A percentile compares a stretch with the other conserved stretches of the same genome.
Conservation (phyloP, 2,329 filamentous ascomycete species). For the Ciborinia camelliae region DNA sequence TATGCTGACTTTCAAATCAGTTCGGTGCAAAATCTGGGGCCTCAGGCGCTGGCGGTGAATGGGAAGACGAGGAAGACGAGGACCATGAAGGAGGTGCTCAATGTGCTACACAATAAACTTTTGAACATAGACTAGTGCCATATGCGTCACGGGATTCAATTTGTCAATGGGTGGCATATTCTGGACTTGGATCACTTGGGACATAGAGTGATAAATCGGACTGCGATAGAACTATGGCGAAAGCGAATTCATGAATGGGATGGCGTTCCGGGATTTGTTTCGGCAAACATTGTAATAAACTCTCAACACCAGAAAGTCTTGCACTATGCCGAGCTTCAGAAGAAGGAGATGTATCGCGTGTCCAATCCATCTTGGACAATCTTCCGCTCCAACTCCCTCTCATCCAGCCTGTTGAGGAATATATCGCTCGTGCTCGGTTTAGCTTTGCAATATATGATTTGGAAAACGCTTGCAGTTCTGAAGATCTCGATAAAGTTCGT, state of each 20-base stretch:
- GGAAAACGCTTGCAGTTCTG: no score
- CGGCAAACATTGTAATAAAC: conserved; percentile 6
- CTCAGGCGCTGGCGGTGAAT: conserved; percentile 60
- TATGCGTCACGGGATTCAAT: neutral
- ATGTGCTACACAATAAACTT: conserved; percentile 46
- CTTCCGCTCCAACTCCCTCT: no score
- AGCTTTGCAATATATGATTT: no score
- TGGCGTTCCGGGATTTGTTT: neutral
- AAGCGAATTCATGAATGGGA: neutral
- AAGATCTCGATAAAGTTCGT: no score
- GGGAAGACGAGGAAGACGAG: conserved; percentile 69
- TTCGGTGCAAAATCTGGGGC: conserved; percentile 72
- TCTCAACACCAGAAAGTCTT: no score
- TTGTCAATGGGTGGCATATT: neutral
- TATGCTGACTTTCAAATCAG: conserved; percentile 41
- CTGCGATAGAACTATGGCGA: neutral
- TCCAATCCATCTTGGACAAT: no score
- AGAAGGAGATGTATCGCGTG: no score
- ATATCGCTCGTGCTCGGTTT: no score
- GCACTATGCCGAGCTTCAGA: no score
- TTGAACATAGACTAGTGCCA: conserved; percentile 3
- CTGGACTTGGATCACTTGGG: neutral
- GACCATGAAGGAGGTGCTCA: conserved; percentile 59
- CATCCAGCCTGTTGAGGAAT: no score
- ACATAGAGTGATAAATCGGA: conserved; percentile 15